Evolutionary conservation across 2,329 filamentous ascomycete species (phyloP), one percentile per base, ranked within the genome.

Genomic region (Coniella vitis): DNA sequence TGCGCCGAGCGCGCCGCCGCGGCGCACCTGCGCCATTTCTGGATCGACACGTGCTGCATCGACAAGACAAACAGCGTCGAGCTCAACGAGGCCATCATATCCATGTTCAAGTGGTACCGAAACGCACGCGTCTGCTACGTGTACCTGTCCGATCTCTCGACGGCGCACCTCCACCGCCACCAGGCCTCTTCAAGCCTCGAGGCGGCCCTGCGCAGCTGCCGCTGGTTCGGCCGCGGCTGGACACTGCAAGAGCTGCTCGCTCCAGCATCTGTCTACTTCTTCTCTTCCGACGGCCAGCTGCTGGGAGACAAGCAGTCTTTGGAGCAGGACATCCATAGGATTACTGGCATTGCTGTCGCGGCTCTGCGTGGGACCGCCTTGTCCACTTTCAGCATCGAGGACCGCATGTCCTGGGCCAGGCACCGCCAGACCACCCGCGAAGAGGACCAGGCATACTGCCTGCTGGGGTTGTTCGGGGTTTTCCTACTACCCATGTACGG

Each of bases 241-340:
- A 86, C 81, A 0, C 67, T 84, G 54, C 84, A 84, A 60, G 81
- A 87, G 63, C 81, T 85, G 0, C 71, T 88, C 4, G 84, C 65
- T 0, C 64, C 64, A 1, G 16, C 14, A 1, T 36, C 52, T 0
- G 17, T 67, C 0, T 19, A 51, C 3, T 68, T 70, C 49, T 67
- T 58, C 53, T 54, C 61, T 34, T 10, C 14, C 0, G 38, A 43
- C 2, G 69, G 65, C 66, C 19, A 29, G 0, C 45, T 37, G 1
- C 47, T 65, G 2, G 64, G 63, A 2, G 56, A 54, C 2, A 63
- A 60, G 41, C 19, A 36, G 2, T 42, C 49, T 1, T 36, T 63
- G 5, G 36, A 40, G 2, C n/a, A 38, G 1, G 9, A 39, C 7
- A 51, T 63, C 14, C 41, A 47, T 1, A 7, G 36, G 1, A 48